phyloP scores from a whole-genome alignment of 2,329 filamentous ascomycete genomes.

The Scopulariopsis brevicaulis region DNA sequence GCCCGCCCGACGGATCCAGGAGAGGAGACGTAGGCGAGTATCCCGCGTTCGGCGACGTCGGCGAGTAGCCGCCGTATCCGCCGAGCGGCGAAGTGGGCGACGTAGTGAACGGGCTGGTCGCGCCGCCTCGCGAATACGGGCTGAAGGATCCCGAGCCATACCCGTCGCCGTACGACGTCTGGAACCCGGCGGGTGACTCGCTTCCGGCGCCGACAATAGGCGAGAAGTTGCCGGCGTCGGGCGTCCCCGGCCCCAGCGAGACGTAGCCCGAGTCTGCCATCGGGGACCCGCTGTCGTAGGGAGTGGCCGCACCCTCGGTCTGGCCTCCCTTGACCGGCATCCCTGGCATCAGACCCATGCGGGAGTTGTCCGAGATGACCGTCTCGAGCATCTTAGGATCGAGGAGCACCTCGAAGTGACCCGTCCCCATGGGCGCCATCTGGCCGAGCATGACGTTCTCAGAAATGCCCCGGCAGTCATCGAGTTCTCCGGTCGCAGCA shows the following conservation, averaged over 20 bases:
- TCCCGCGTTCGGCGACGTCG: conserved; percentile 61
- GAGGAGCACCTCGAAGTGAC: conserved; percentile 86
- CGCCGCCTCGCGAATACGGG: conserved; percentile 49
- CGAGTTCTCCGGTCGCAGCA: conserved; percentile 85
- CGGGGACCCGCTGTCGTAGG: conserved; percentile 81
- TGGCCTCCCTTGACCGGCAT: conserved; percentile 66
- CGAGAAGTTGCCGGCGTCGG: conserved; percentile 57
- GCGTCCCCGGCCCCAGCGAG: conserved; percentile 41
- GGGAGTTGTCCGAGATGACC: conserved; percentile 83
- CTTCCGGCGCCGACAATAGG: conserved; percentile 68
- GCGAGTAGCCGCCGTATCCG: conserved; percentile 55
- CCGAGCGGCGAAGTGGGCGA: conserved; percentile 53
- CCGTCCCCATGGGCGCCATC: conserved; percentile 92
- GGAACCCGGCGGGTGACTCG: conserved; percentile 56
- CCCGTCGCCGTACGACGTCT: conserved; percentile 46
- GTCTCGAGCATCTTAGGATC: conserved; percentile 95
- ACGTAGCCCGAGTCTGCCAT: conserved; percentile 61
- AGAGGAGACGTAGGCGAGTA: conserved; percentile 71
- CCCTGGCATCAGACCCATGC: conserved; percentile 70
- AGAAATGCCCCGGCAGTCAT: conserved; percentile 95
- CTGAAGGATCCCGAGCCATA: conserved; percentile 42
- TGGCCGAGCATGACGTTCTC: conserved; percentile 99
- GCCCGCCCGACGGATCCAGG: conserved; percentile 38
- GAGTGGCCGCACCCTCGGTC: conserved; percentile 77
- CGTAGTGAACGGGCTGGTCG: conserved; percentile 66